Base-by-base conservation (phyloP, 2,329 filamentous ascomycete species). In the Cercospora nicotianae region DNA sequence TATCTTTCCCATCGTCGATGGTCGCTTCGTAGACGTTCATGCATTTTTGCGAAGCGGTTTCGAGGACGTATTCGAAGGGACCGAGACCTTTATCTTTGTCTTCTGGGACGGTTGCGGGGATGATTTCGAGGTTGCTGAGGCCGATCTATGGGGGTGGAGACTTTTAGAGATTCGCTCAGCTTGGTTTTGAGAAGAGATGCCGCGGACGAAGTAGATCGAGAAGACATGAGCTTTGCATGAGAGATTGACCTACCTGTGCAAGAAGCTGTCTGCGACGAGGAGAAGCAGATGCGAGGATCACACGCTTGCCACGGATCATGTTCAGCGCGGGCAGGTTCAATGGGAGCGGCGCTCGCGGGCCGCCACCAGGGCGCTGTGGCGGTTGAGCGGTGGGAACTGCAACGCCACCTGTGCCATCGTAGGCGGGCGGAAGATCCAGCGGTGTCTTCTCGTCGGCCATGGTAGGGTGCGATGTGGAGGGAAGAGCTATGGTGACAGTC, bases 231-330 rank as follows among this genome's bases (percentile, higher is more conserved):
- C 10, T 33, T 33, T 33, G 6, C 8, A 2, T 30, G 39, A 5
- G 26, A 39, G 31, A 59, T 23, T 20, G 51, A 73, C 75, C 51
- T 79, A 91, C 88, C 80, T 90, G 90, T 60, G 87, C 87, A 51
- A 99, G 87, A 9, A 99, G 87, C 71, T 92, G 90, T 79, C 90
- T 91, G 64, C 95, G 87, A 55, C 95, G 87, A 0, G 95, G 95
- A 1, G 94, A 97, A 20, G 91, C 89, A 2, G 94, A 97, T 63
- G 95, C 95, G 30, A 99, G 89, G 73, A 99, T 91, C 5, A 97
- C 89, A 71, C 94, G 87, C 79, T 91, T 92, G 64, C 87, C 87
- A 76, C 91, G 89, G 71, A 99, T 87, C 75, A 90, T 84, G 74
- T 87, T 87, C 67, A 99, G 83, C 65, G 93, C 89, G 16, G 94